Base-by-base conservation (phyloP, 768 basidiomycete genomes). In the Amanita phalloides region DNA sequence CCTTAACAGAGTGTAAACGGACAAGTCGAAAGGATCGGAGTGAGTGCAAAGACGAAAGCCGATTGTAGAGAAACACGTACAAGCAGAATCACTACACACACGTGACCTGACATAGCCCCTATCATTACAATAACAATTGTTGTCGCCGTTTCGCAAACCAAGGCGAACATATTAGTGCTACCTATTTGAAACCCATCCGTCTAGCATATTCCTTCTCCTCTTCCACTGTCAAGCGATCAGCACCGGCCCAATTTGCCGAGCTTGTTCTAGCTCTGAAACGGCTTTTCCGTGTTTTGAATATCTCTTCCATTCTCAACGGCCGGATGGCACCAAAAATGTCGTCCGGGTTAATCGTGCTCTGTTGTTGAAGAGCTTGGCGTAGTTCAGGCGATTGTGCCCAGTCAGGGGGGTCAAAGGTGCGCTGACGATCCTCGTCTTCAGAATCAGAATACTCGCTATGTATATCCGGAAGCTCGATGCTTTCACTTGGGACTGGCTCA, bases 381-480 rank as follows among this genome's bases (percentile, higher is more conserved):
- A 97, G 76, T 60, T 86, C 84, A 9, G 93, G 93, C 23, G 90
- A 91, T 63, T 94, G 89, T 1, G 93, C 90, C 95, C 95, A 97
- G 21, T 78, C 73, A 2, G 90, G 90, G 54, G 84, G 78, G 58
- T 84, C 77, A 57, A 81, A 84, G n/a, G 80, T 81, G 56, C 78
- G 73, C 38, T 77, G 75, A 17, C 85, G 79, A 57, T 84, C 82
- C 63, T 94, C 92, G 57, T 94, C 91, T 42, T 92, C 95, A 4
- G 93, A 96, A 66, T 94, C 90, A 4, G 93, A 96, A 66, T 97
- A 98, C 60, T 97, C 95, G 68, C 89, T 92, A 60, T 92, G 86
- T 61, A 96, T 92, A 43, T 98, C 95, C 0, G 95, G 94, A 14
- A 99, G 73, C 60, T 93, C 92, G 58, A 94, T 90, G 62, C 76